These are phyloP conservation scores for Eustoma russellianum DNA, from an alignment of 257 asterid genomes.

Conservation along the genomic window DNA sequence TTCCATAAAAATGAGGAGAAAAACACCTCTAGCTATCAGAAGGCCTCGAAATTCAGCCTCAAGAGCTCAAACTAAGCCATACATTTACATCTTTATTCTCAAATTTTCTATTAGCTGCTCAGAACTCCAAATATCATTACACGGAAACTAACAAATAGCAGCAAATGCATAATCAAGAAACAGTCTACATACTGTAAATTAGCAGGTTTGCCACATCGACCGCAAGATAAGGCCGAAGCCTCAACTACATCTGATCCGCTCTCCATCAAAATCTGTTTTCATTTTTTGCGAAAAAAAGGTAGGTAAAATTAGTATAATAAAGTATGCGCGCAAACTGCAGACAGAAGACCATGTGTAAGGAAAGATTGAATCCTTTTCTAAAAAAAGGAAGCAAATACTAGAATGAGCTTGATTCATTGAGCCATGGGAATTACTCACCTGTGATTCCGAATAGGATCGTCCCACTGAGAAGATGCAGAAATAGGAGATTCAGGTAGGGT, in stretches of 20 bases:
- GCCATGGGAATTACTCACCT: slow-evolving; percentile 6
- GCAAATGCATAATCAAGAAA: slow-evolving; percentile 2
- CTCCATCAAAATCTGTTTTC: slow-evolving; percentile 39
- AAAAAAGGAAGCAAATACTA: neutral
- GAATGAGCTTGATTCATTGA: no score
- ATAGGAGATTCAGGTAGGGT: slow-evolving; percentile 23
- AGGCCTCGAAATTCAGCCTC: no score
- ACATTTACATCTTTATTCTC: no score
- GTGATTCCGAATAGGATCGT: slow-evolving; percentile 1
- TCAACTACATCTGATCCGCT: slow-evolving; percentile 60
- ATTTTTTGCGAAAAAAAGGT: neutral
- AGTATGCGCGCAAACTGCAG: neutral
- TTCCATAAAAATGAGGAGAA: no score
- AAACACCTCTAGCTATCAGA: no score
- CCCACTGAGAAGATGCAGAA: neutral
- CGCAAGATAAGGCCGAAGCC: slow-evolving; percentile 42
- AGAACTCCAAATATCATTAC: neutral
- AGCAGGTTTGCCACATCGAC: slow-evolving; percentile 83
- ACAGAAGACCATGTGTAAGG: neutral
- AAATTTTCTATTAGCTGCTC: neutral
- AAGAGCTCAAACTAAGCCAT: no score
- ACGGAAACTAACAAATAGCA: neutral
- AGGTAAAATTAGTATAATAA: neutral
- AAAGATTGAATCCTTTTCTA: slow-evolving; percentile 7
- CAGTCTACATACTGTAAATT: slow-evolving; percentile 58